A percentile compares a stretch with the other conserved stretches of the same genome.
Conservation (phyloP, 805 yeast genomes). For the Debaryomyces castellii region DNA sequence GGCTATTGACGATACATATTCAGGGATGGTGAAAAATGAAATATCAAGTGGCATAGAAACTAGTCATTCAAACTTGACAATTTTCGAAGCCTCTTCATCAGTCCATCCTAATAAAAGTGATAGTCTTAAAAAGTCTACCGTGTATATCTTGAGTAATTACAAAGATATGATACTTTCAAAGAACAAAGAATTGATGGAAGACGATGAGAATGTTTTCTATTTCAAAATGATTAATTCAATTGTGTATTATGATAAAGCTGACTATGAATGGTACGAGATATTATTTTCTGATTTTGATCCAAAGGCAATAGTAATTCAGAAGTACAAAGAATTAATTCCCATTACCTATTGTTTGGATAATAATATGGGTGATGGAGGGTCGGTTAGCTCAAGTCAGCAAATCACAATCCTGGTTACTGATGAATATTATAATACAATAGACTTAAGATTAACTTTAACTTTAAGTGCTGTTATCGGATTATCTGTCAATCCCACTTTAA, state of each 20-base stretch:
- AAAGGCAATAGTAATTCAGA: neutral
- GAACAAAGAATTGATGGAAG: conserved; percentile 5
- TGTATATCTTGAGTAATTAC: conserved; percentile 6
- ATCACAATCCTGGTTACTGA: conserved; percentile 3
- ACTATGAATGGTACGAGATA: conserved; percentile 9
- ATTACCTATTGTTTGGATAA: conserved; percentile 12
- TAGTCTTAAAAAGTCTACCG: neutral
- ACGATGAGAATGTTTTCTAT: conserved; percentile 6
- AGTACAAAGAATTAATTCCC: conserved; percentile 7
- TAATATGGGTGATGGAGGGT: conserved; percentile 9
- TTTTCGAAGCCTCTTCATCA: neutral
- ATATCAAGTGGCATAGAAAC: neutral
- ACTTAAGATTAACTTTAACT: conserved; percentile 1
- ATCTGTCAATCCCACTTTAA: conserved; percentile 6
- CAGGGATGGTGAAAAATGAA: neutral
- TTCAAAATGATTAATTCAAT: conserved; percentile 6
- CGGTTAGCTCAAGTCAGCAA: conserved; percentile 5
- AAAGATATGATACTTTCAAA: conserved; percentile 6
- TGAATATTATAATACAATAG: neutral
- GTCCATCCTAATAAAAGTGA: neutral
- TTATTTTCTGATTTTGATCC: neutral
- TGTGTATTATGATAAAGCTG: conserved; percentile 8
- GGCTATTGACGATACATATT: neutral
- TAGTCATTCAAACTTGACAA: neutral
- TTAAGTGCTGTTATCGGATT: conserved; percentile 7